phyloP scores from a whole-genome alignment of 257 asterid species.

The Jasminum sambac region DNA sequence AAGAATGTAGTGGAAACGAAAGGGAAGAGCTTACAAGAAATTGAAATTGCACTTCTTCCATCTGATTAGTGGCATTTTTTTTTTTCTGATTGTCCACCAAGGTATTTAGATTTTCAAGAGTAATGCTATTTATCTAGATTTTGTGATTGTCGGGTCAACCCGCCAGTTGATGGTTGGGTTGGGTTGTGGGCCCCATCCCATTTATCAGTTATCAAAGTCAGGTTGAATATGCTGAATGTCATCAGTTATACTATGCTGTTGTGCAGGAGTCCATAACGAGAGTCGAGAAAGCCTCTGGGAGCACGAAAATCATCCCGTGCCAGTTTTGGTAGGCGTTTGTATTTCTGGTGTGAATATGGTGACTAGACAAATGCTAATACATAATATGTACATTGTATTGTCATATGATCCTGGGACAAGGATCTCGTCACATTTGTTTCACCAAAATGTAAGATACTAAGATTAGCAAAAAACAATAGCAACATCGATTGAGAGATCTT shows the following conservation, averaged over 20 bases:
- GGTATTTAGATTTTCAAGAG: conserved; percentile 18
- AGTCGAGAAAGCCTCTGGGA: background rate
- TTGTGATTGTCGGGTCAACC: too few species aligned
- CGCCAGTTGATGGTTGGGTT: too few species aligned
- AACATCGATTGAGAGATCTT: background rate
- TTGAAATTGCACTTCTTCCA: conserved; percentile 68
- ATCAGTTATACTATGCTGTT: background rate
- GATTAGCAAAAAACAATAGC: background rate
- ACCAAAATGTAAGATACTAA: background rate
- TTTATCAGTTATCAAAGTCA: too few species aligned
- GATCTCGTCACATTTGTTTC: background rate
- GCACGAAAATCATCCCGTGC: background rate
- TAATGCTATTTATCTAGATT: too few species aligned
- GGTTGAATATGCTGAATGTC: too few species aligned
- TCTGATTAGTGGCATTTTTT: conserved; percentile 33
- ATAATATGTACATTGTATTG: background rate
- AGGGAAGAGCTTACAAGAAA: conserved; percentile 87
- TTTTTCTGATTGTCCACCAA: conserved; percentile 11
- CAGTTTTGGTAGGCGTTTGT: background rate
- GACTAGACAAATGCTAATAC: background rate
- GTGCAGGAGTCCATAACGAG: background rate
- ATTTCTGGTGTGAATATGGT: background rate
- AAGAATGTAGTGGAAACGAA: conserved; percentile 75
- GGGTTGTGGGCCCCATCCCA: too few species aligned
- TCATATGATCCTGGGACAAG: background rate